Conservation (phyloP, 2,329 filamentous ascomycete species). For the Podosphaera fusca region DNA sequence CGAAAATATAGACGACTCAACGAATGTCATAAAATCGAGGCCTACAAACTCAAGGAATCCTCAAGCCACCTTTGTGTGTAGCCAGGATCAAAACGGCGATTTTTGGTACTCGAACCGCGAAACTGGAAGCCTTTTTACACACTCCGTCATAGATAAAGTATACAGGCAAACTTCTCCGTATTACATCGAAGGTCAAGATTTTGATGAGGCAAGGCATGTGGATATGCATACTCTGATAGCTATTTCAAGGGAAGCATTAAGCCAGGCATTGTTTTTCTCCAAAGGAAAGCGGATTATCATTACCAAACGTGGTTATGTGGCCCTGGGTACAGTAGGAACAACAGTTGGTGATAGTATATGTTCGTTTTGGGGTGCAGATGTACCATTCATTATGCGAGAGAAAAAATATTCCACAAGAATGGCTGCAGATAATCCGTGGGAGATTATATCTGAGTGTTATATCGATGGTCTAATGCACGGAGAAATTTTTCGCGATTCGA, state of each 20-base stretch:
- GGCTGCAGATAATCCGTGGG: not conserved
- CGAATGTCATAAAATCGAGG: not conserved
- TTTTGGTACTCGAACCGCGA: not conserved
- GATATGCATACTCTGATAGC: not conserved
- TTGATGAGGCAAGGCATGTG: not conserved
- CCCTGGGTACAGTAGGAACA: slow-evolving; percentile 1
- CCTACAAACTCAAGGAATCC: not conserved
- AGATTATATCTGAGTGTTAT: slow-evolving; percentile 3
- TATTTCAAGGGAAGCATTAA: not conserved
- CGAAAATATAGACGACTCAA: not conserved
- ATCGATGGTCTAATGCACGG: slow-evolving; percentile 8
- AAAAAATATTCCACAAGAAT: not conserved
- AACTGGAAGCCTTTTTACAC: not conserved
- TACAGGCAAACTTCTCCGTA: not conserved
- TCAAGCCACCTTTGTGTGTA: not conserved
- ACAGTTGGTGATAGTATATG: slow-evolving; percentile 1
- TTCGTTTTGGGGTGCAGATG: slow-evolving; percentile 2
- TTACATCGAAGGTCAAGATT: not conserved
- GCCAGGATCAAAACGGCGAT: not conserved
- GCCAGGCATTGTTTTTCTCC: not conserved
- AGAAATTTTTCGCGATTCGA: not conserved
- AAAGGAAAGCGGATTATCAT: slow-evolving; percentile 2
- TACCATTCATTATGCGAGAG: slow-evolving; percentile 2
- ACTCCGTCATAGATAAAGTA: not conserved
- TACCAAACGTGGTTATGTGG: slow-evolving; percentile 2